Conservation (phyloP, 805 yeast genomes). For the Blastobotrys mokoenaii region DNA sequence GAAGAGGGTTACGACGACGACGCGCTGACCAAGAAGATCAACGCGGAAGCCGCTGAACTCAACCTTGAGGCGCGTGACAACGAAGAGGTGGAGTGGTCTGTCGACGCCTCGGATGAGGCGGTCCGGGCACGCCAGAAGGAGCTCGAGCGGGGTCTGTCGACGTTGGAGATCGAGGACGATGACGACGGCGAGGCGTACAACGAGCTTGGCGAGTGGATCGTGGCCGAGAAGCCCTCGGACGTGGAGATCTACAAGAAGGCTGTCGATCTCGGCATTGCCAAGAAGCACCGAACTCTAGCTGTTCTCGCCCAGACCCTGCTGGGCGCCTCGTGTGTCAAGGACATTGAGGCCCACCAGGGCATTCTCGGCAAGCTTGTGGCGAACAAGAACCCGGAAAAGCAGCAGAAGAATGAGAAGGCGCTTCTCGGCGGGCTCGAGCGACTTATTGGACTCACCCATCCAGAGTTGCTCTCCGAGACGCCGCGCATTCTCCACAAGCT, state of each 20-base stretch:
- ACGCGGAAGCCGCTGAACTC: conserved; percentile 72
- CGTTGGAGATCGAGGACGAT: conserved; percentile 31
- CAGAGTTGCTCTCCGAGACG: conserved; percentile 56
- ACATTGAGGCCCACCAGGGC: conserved; percentile 73
- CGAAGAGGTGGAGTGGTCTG: conserved; percentile 94
- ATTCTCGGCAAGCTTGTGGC: conserved; percentile 70
- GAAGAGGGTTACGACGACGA: conserved; percentile 57
- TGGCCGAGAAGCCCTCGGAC: conserved; percentile 60
- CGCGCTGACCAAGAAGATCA: conserved; percentile 66
- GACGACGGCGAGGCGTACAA: conserved; percentile 45
- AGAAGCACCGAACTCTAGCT: conserved; percentile 70
- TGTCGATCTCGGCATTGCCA: conserved; percentile 62
- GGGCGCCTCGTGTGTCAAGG: conserved; percentile 56
- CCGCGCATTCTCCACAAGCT: conserved; percentile 77
- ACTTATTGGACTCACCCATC: conserved; percentile 74
- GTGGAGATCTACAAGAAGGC: conserved; percentile 90
- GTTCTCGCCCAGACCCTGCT: conserved; percentile 89
- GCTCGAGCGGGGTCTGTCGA: conserved; percentile 48
- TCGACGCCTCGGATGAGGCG: conserved; percentile 94
- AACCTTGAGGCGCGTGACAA: conserved; percentile 38
- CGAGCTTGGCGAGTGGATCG: conserved; percentile 85
- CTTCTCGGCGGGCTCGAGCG: conserved; percentile 95
- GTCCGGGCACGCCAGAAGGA: conserved; percentile 85
- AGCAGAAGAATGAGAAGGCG: conserved; percentile 79
- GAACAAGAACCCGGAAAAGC: conserved; percentile 27